These are phyloP conservation scores for Diplodia seriata DNA, from an alignment of 2,329 filamentous ascomycete species.

Conservation along the genomic window DNA sequence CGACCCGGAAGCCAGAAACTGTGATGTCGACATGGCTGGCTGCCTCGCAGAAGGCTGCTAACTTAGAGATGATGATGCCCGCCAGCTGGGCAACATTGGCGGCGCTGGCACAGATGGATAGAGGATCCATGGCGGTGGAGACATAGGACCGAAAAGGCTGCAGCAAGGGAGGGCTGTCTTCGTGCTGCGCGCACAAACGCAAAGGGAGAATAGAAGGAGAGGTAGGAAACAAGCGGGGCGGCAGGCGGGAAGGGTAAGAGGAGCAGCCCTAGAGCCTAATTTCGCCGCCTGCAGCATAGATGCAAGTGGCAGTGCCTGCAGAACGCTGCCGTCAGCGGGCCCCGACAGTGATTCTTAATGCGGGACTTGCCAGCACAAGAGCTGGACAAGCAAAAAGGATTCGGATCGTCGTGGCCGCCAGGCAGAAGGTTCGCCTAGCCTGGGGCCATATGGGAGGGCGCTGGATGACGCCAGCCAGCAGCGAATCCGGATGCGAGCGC, in stretches of 20 bases:
- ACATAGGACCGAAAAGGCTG: slow-evolving; percentile 19
- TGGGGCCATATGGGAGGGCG: background rate
- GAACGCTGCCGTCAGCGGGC: slow-evolving; percentile 4
- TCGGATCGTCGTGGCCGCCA: slow-evolving; percentile 8
- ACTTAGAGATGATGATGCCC: slow-evolving; percentile 25
- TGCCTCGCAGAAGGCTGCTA: slow-evolving; percentile 23
- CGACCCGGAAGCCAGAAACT: slow-evolving; percentile 21
- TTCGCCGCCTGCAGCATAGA: slow-evolving; percentile 4
- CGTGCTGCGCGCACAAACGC: background rate
- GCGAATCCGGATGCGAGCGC: background rate
- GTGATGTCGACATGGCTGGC: slow-evolving; percentile 28
- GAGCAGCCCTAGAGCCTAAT: slow-evolving; percentile 16
- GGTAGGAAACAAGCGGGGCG: background rate
- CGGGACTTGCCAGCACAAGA: background rate
- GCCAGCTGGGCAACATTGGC: slow-evolving; percentile 29
- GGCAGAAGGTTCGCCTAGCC: slow-evolving; percentile 21
- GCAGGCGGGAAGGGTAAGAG: background rate
- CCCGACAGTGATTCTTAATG: background rate
- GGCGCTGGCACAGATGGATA: slow-evolving; percentile 31
- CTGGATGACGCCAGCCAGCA: background rate
- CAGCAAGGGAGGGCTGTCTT: background rate
- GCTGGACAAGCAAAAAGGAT: slow-evolving; percentile 11
- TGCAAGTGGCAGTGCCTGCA: slow-evolving; percentile 24
- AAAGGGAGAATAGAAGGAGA: background rate
- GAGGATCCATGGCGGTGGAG: slow-evolving; percentile 31